Evolutionary conservation across 1,284 basidiomycete genomes (phyloP), one percentile per base, ranked within the genome.

Genomic region (Austroboletus novae-zelandiae): DNA sequence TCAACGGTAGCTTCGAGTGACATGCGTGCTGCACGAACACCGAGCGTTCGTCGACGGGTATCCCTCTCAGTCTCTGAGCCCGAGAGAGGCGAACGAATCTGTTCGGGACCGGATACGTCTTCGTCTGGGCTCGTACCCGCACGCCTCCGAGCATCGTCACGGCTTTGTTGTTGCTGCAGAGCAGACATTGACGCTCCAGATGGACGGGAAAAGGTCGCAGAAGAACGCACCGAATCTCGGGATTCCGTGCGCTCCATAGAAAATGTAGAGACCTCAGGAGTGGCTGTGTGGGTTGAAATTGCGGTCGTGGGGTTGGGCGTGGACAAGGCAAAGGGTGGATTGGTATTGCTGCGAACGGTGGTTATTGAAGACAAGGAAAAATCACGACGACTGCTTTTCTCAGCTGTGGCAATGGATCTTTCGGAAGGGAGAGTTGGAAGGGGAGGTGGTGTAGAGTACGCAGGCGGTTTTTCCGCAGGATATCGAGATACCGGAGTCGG

Each of bases 281-380:
- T 71, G 39, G 74, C 76, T 1, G 79, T 86, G 52, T 83, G 79
- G 0, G 79, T 65, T 1, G 85, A 86, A n/a, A 89, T 52, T 5
- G 84, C 84, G 23, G 84, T 89, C 29, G 86, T 89, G 1, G 84
- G 73, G 52, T 76, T 78, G 1, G 81, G 74, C 0, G 78, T 78
- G 11, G 80, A 74, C 40, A 83, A 46, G 3, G 70, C 68, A 55
- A 78, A 71, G 37, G 71, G 57, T 32, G 75, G 66, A 61, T 71
- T 58, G 54, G 64, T 65, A 14, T 71, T 77, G 37, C 84, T 23
- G 20, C 20, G 80, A 41, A 83, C 65, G 11, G 84, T 87, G 10
- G 73, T 62, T 41, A 71, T 76, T 6, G 83, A 80, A 36, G 71
- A 66, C 9, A 67, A 59, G 4, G 76, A 81, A n/a, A 71, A 63